Base-by-base conservation (phyloP, 2,329 filamentous ascomycete genomes). In the Ophiostoma ips region DNA sequence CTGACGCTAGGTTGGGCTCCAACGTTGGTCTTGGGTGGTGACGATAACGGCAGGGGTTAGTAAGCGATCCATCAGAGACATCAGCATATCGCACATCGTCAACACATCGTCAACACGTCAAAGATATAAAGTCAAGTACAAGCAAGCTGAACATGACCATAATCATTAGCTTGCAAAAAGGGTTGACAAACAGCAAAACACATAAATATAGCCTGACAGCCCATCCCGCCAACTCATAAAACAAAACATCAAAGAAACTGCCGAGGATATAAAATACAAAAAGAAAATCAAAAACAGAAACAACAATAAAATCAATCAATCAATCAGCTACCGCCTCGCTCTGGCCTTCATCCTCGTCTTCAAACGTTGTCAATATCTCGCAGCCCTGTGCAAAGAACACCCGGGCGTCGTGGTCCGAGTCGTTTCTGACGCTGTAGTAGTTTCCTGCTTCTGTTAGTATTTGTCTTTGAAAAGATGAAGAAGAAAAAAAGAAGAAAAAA, bases 301-400 rank as follows among this genome's bases (percentile, higher is more conserved):
- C 30, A 11, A n/a, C n/a, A n/a, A n/a, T n/a, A n/a, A n/a, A n/a
- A n/a, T n/a, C n/a, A n/a, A n/a, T n/a, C n/a, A n/a, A n/a, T n/a
- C n/a, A n/a, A n/a, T n/a, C n/a, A n/a, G n/a, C n/a, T n/a, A n/a
- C 24, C 24, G 8, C 5, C 24, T 28, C 24, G 8, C 24, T 34
- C 11, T 4, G 5, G 11, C 21, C n/a, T 38, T 28, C 46, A 9
- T 55, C 51, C 31, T 48, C 55, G 12, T 58, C 54, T 34, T 56
- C 56, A 35, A 56, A 49, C 9, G 58, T 55, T 10, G 66, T 62
- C 2, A 56, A 31, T 11, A 73, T 59, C 60, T 80, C 86, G 64
- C 83, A 90, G 7, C 83, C 90, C 64, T 98, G 92, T 1, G 88
- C 81, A 65, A 96, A 98, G 70, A 96, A 96, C 46, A 96, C 74